Conservation (phyloP, 495 filamentous ascomycete genomes). For the Recurvomyces mirabilis region DNA sequence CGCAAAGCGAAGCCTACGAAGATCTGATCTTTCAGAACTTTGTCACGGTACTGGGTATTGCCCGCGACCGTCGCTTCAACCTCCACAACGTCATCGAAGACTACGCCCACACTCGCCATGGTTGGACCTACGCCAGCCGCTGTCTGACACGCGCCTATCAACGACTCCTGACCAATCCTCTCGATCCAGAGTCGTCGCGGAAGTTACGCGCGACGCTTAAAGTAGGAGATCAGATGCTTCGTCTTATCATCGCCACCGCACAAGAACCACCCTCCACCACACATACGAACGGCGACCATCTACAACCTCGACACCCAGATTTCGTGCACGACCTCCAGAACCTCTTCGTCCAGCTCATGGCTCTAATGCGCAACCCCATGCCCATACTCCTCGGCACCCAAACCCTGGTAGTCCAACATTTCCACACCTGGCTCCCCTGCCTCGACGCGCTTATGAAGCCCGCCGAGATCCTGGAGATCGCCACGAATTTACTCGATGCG, state of each 20-base stretch:
- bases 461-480: slow-evolving; percentile 81
- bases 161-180: slow-evolving; percentile 63
- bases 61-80: slow-evolving; percentile 89
- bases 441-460: slow-evolving; percentile 62
- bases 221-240: slow-evolving; percentile 82
- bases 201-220: slow-evolving; percentile 88
- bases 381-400: slow-evolving; percentile 85
- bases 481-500: slow-evolving; percentile 86
- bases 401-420: slow-evolving; percentile 90
- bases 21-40: slow-evolving; percentile 86
- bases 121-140: slow-evolving; percentile 88
- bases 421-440: slow-evolving; percentile 92
- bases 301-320: slow-evolving; percentile 10
- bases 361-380: slow-evolving; percentile 74
- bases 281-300: slow-evolving; percentile 1
- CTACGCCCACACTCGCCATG: slow-evolving; percentile 81
- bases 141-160: slow-evolving; percentile 82
- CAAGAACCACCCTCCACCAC: slow-evolving; percentile 61
- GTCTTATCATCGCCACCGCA: slow-evolving; percentile 85
- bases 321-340: slow-evolving; percentile 50
- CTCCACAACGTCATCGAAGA: slow-evolving; percentile 79
- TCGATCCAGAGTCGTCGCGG: slow-evolving; percentile 67
- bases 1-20: slow-evolving; percentile 64
- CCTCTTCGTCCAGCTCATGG: slow-evolving; percentile 82
- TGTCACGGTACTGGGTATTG: slow-evolving; percentile 81